Conservation (phyloP, 208 protist genomes). For the Crithidia expoeki region DNA sequence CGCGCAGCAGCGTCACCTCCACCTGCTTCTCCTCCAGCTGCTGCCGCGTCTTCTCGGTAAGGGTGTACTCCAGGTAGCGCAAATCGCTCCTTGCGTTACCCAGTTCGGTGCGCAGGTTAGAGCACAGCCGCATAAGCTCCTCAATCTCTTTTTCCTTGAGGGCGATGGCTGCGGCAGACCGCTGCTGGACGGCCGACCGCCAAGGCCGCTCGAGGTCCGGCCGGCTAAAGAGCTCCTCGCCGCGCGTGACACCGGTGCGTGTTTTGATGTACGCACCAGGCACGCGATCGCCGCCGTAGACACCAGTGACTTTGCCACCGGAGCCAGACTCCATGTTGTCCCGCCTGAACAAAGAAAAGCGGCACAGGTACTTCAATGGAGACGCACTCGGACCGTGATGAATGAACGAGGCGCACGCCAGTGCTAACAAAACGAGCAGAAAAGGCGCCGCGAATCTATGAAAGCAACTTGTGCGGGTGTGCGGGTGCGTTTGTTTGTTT, state of each 20-base stretch:
- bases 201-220: constrained; percentile 90
- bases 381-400: too few relatives aligned
- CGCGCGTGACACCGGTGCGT: constrained; percentile 70
- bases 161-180: constrained; percentile 49
- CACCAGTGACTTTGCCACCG: constrained; percentile 50
- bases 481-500: too few relatives aligned
- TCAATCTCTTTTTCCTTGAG: constrained; percentile 92
- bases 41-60: constrained; percentile 55
- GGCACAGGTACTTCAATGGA: neutral
- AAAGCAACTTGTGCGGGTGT: too few relatives aligned
- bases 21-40: constrained; percentile 54
- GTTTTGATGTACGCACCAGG: constrained; percentile 80
- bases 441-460: too few relatives aligned
- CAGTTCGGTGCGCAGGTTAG: constrained; percentile 74
- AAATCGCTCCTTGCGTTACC: constrained; percentile 77
- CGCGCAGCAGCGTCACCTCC: constrained; percentile 39
- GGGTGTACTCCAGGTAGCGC: constrained; percentile 69
- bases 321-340: constrained; percentile 19
- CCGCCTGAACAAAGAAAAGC: neutral
- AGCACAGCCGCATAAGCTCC: constrained; percentile 81
- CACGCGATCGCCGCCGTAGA: constrained; percentile 70
- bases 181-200: constrained; percentile 59
- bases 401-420: too few relatives aligned
- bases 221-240: constrained; percentile 86
- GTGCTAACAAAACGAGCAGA: too few relatives aligned